phyloP scores from a whole-genome alignment of 345 rosid genomes.

The Gossypioides kirkii region DNA sequence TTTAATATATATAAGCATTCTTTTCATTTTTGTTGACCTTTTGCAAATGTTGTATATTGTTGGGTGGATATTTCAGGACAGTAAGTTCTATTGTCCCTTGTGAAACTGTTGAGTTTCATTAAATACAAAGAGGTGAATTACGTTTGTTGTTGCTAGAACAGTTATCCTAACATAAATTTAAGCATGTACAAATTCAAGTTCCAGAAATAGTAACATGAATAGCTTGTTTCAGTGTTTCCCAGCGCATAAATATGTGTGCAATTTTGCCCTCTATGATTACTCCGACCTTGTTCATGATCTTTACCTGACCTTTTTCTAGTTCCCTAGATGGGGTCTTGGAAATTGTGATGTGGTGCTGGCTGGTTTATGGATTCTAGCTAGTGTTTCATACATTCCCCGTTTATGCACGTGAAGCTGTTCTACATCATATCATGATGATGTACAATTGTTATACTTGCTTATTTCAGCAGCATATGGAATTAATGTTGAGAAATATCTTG shows the following conservation, averaged over 20 bases:
- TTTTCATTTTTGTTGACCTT: not conserved
- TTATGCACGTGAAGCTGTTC: not conserved
- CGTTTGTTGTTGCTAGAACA: not conserved
- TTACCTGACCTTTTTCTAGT: not conserved
- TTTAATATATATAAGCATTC: not conserved
- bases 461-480: conserved; percentile 3
- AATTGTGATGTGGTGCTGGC: conserved; percentile 1
- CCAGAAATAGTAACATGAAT: not conserved
- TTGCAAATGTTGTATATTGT: not conserved
- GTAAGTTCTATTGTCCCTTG: not conserved
- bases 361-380: not conserved
- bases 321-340: not conserved
- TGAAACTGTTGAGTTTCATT: not conserved
- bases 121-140: not conserved
- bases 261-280: not conserved
- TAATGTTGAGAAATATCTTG: conserved; percentile 6
- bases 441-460: not conserved
- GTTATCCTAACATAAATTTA: not conserved
- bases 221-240: not conserved
- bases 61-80: not conserved
- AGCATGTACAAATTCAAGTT: not conserved
- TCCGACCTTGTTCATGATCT: not conserved
- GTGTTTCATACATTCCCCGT: not conserved
- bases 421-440: not conserved
- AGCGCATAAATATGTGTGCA: not conserved